Evolutionary conservation across 1,139 yeast species (phyloP).

Genomic region (Suhomyces bribrorum): DNA sequence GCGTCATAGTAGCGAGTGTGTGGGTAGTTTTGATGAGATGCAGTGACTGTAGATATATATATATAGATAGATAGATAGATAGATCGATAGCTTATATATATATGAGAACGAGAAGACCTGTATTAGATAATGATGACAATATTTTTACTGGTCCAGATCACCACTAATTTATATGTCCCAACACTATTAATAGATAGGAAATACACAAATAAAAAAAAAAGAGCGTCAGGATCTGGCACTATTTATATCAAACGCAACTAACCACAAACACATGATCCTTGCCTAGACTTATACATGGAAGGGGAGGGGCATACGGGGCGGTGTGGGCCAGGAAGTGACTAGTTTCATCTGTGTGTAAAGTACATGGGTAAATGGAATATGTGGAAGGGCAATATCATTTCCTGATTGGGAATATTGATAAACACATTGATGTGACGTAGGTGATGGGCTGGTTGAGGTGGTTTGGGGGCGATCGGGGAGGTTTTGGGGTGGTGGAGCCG

Average conservation of each 20-base stretch:
- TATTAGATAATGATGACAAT: too few relatives aligned
- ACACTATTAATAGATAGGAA: not conserved
- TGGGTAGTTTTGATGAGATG: not conserved
- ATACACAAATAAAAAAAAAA: too few relatives aligned
- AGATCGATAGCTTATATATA: not conserved
- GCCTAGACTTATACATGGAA: not conserved
- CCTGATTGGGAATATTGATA: conserved; percentile 8
- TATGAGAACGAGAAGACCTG: too few relatives aligned
- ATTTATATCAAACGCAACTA: too few relatives aligned
- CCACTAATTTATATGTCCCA: too few relatives aligned
- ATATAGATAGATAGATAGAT: conserved; percentile 1
- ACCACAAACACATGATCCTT: not conserved
- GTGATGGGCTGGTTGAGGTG: not conserved
- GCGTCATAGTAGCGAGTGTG: conserved; percentile 10
- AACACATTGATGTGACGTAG: conserved; percentile 1
- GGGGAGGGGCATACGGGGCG: not conserved
- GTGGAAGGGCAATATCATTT: conserved; percentile 3
- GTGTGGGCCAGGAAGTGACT: not conserved
- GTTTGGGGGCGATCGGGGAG: too few relatives aligned
- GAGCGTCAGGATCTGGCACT: too few relatives aligned
- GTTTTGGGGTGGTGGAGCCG: too few relatives aligned
- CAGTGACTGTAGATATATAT: not conserved
- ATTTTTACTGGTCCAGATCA: too few relatives aligned
- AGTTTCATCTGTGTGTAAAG: not conserved
- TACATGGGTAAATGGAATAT: not conserved